These are phyloP conservation scores for Calocybe gambosa DNA, from an alignment of 1,284 basidiomycete species.

Conservation along the genomic window DNA sequence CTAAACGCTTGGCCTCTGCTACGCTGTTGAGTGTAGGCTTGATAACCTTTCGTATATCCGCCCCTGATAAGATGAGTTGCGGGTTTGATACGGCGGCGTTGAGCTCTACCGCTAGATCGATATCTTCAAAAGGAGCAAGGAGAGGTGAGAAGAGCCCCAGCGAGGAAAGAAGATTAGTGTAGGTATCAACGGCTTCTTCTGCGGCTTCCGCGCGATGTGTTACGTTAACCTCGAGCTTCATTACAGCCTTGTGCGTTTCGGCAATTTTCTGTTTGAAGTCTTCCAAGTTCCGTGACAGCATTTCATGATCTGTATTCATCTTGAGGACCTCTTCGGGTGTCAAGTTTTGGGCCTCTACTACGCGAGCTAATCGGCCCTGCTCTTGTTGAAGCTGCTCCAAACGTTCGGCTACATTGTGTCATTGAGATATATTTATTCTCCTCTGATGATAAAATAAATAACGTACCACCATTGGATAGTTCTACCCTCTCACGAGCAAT, in stretches of 20 bases:
- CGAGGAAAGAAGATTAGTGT: slow-evolving; percentile 64
- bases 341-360: slow-evolving; percentile 79
- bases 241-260: slow-evolving; percentile 63
- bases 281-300: slow-evolving; percentile 60
- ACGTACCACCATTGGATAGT: slow-evolving; percentile 43
- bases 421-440: slow-evolving; percentile 5
- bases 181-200: slow-evolving; percentile 73
- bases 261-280: slow-evolving; percentile 70
- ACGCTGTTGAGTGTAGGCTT: slow-evolving; percentile 67
- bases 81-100: slow-evolving; percentile 68
- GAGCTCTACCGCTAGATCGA: slow-evolving; percentile 70
- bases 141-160: slow-evolving; percentile 70
- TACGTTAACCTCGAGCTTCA: slow-evolving; percentile 73
- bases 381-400: slow-evolving; percentile 59
- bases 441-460: neutral
- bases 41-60: slow-evolving; percentile 61
- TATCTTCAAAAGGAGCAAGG: slow-evolving; percentile 56
- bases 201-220: slow-evolving; percentile 72
- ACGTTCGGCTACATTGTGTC: slow-evolving; percentile 37
- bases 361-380: slow-evolving; percentile 51
- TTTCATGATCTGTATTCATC: slow-evolving; percentile 84
- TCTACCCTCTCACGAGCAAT: slow-evolving; percentile 62
- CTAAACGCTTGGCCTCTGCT: slow-evolving; percentile 61
- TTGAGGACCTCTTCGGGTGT: slow-evolving; percentile 78
- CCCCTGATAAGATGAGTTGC: slow-evolving; percentile 56